phyloP scores from a whole-genome alignment of 2,329 filamentous ascomycete species.

The Monosporascus cannonballus region DNA sequence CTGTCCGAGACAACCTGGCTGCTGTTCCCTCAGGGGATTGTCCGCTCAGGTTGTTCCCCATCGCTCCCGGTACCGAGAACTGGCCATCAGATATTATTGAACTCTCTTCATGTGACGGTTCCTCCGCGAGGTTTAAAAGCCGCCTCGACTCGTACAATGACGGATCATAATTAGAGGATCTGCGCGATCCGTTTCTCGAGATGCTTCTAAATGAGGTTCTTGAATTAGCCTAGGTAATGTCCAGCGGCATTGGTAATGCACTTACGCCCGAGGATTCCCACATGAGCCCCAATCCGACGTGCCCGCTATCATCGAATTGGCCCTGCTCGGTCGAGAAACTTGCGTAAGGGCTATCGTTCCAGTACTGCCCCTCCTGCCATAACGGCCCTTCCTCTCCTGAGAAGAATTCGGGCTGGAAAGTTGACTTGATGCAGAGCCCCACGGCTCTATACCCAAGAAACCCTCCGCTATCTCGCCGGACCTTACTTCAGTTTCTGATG shows the following conservation, averaged over 20 bases:
- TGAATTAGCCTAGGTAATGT: background rate
- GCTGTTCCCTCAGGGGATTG: slow-evolving; percentile 16
- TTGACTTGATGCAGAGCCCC: slow-evolving; percentile 18
- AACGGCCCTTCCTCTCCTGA: slow-evolving; percentile 14
- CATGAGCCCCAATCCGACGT: slow-evolving; percentile 3
- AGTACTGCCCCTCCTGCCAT: slow-evolving; percentile 24
- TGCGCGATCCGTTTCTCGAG: slow-evolving; percentile 26
- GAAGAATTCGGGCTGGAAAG: slow-evolving; percentile 33
- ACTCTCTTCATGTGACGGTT: slow-evolving; percentile 25
- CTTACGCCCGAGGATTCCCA: slow-evolving; percentile 9
- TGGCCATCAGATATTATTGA: slow-evolving; percentile 29
- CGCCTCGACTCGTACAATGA: slow-evolving; percentile 40
- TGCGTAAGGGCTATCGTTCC: slow-evolving; percentile 17
- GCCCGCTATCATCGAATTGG: slow-evolving; percentile 25
- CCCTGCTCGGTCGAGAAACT: slow-evolving; percentile 19
- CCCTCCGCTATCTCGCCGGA: background rate
- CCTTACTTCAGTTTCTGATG: slow-evolving; percentile 5
- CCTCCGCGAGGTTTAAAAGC: slow-evolving; percentile 33
- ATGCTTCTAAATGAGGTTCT: slow-evolving; percentile 20
- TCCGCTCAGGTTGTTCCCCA: slow-evolving; percentile 31
- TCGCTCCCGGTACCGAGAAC: slow-evolving; percentile 26
- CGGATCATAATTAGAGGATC: slow-evolving; percentile 37
- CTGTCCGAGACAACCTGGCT: slow-evolving; percentile 30
- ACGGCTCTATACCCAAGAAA: slow-evolving; percentile 2
- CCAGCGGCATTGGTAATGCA: background rate